phyloP scores from a whole-genome alignment of 768 basidiomycete genomes.

The Termitomyces sp. region DNA sequence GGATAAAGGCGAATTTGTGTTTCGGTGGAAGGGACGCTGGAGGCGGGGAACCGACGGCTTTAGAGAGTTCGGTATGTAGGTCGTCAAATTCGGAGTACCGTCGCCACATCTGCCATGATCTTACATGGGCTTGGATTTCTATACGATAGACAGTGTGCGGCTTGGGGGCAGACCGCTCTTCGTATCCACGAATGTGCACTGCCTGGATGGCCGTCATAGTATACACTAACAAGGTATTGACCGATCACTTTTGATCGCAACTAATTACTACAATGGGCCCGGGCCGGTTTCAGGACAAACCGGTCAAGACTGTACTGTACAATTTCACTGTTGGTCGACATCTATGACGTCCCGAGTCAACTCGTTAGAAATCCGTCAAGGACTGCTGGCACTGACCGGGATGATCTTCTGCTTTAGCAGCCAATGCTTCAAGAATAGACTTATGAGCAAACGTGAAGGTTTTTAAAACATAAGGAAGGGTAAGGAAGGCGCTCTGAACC shows the following conservation, averaged over 20 bases:
- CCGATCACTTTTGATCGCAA: conserved; percentile 4
- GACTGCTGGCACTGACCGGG: background rate
- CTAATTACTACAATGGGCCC: background rate
- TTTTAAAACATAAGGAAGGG: background rate
- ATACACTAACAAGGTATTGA: background rate
- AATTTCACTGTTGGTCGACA: too few species aligned
- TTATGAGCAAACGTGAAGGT: background rate
- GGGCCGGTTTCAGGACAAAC: background rate
- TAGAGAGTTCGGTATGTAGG: conserved; percentile 75
- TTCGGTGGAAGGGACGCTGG: conserved; percentile 83
- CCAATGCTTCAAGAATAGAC: background rate
- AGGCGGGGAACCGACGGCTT: conserved; percentile 75
- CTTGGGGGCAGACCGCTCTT: conserved; percentile 65
- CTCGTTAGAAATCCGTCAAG: background rate
- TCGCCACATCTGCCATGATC: conserved; percentile 91
- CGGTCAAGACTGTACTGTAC: too few species aligned
- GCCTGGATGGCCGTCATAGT: conserved; percentile 74
- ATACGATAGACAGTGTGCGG: conserved; percentile 81
- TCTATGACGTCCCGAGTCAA: background rate
- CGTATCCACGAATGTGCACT: conserved; percentile 61
- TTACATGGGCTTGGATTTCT: conserved; percentile 81
- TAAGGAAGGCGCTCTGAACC: background rate
- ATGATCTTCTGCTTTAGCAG: background rate
- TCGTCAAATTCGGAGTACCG: conserved; percentile 95
- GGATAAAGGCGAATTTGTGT: conserved; percentile 65